Evolutionary conservation across 352 stramenopile species (phyloP).

Genomic region (Globisporangium radiosum): DNA sequence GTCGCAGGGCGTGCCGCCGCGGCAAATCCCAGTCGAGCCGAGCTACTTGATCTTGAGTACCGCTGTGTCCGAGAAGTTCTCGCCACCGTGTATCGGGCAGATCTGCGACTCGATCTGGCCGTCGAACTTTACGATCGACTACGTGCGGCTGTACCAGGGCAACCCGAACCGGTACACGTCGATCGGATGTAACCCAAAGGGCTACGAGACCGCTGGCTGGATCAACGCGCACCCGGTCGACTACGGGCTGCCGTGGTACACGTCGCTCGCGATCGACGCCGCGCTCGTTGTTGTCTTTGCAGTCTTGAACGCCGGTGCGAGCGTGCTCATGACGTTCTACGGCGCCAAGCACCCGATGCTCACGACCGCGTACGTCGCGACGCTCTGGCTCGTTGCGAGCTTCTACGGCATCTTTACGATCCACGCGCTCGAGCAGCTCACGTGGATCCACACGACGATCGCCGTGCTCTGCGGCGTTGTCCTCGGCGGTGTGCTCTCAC

Average conservation of each 20-base stretch:
- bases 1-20: constrained; percentile 54
- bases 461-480: constrained; percentile 65
- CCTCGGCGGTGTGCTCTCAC: constrained; percentile 56
- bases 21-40: constrained; percentile 92
- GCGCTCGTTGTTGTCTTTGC: constrained; percentile 44
- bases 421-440: constrained; percentile 32
- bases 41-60: constrained; percentile 98
- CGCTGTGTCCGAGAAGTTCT: constrained; percentile 94
- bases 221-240: constrained; percentile 87
- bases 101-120: constrained; percentile 92
- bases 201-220: constrained; percentile 88
- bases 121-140: constrained; percentile 93
- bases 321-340: constrained; percentile 51
- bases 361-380: constrained; percentile 43
- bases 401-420: constrained; percentile 71
- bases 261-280: constrained; percentile 46
- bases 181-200: constrained; percentile 88
- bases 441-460: constrained; percentile 66
- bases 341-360: constrained; percentile 47
- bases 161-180: constrained; percentile 88
- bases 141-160: constrained; percentile 93
- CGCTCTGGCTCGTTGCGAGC: constrained; percentile 49
- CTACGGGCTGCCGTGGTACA: constrained; percentile 82
- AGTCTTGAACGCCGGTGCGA: constrained; percentile 45
- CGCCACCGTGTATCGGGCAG: constrained; percentile 85